Conservation (phyloP, 2,329 filamentous ascomycete genomes). For the Cylindrodendrum hubeiense region DNA sequence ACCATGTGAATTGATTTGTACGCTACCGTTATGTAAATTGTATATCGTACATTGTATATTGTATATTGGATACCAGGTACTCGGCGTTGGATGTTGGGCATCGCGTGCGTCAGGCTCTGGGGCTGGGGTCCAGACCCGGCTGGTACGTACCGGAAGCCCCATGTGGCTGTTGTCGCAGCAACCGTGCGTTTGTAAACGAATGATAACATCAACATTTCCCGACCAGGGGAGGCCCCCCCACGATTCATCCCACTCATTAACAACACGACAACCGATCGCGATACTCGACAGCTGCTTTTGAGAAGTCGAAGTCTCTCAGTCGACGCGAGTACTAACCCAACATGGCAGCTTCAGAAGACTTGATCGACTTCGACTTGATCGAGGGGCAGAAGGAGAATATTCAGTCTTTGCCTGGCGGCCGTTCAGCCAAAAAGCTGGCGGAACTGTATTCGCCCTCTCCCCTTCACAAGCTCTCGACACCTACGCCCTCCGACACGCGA, state of each 20-base stretch:
- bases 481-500: slow-evolving; percentile 78
- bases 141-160: slow-evolving; percentile 20
- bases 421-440: slow-evolving; percentile 90
- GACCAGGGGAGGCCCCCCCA: slow-evolving; percentile 12
- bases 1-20: neutral
- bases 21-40: neutral
- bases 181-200: slow-evolving; percentile 25
- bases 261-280: slow-evolving; percentile 19
- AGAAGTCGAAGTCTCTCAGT: slow-evolving; percentile 16
- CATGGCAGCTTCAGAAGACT: slow-evolving; percentile 65
- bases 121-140: neutral
- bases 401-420: slow-evolving; percentile 86
- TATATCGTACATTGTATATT: too few relatives aligned
- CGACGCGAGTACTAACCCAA: slow-evolving; percentile 43
- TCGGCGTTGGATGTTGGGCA: neutral
- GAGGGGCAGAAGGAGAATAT: slow-evolving; percentile 99
- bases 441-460: slow-evolving; percentile 80
- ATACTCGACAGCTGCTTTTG: slow-evolving; percentile 15
- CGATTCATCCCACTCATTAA: slow-evolving; percentile 21
- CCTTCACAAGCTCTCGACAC: slow-evolving; percentile 68
- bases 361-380: slow-evolving; percentile 89
- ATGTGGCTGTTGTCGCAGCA: slow-evolving; percentile 44
- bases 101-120: neutral
- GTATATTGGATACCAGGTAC: too few relatives aligned
- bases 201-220: slow-evolving; percentile 38